A percentile compares a stretch with the other conserved stretches of the same genome.
phyloP scores from a whole-genome alignment of 148 eudicot genomes.

The Camellia lanceoleosa region DNA sequence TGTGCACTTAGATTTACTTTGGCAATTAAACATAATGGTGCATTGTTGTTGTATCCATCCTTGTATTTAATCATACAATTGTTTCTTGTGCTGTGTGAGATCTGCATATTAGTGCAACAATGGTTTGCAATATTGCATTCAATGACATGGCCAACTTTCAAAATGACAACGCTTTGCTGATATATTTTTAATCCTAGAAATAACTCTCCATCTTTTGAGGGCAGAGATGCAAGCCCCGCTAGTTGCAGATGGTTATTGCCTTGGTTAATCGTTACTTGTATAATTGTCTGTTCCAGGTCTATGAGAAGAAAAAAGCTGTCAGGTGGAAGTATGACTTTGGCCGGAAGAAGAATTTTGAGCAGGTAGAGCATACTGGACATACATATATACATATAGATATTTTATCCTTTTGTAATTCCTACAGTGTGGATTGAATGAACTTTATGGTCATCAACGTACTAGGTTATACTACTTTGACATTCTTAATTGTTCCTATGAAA shows the following conservation, averaged over 20 bases:
- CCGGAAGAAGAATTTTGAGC: constrained; percentile 67
- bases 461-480: neutral
- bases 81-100: constrained; percentile 6
- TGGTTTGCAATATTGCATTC: neutral
- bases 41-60: neutral
- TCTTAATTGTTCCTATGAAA: neutral
- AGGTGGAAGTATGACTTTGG: constrained; percentile 92
- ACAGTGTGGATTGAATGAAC: neutral
- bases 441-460: neutral
- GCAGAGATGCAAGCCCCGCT: neutral
- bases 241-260: neutral
- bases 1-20: too few species aligned
- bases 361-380: constrained; percentile 37
- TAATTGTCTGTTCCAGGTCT: constrained; percentile 49
- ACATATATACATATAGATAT: neutral
- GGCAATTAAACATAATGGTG: neutral
- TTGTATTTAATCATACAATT: neutral
- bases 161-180: neutral
- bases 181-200: neutral
- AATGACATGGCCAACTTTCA: neutral
- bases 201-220: neutral
- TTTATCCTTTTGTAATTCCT: neutral
- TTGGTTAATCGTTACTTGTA: neutral
- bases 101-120: neutral
- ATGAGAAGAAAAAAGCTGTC: constrained; percentile 65